phyloP scores from a whole-genome alignment of 148 eudicot species.

The Amaranthus palmeri region DNA sequence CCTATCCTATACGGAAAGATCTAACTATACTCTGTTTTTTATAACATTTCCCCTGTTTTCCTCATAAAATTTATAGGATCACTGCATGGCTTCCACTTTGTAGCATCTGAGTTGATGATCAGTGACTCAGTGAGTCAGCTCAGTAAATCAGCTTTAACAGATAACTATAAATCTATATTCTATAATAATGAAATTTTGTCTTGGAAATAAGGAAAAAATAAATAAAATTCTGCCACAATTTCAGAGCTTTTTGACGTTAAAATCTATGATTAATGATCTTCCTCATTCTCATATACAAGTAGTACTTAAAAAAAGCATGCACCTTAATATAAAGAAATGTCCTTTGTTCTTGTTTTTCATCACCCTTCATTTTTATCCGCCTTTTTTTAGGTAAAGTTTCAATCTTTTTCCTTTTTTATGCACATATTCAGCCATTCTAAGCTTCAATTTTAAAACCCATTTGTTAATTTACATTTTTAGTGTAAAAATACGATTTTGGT shows the following conservation, averaged over 20 bases:
- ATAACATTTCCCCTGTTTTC: neutral
- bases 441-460: slow-evolving; percentile 11
- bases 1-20: too few relatives aligned
- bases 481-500: too few relatives aligned
- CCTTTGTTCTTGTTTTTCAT: neutral
- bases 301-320: slow-evolving; percentile 24
- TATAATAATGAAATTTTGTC: neutral
- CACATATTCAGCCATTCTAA: neutral
- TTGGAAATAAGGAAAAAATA: slow-evolving; percentile 5
- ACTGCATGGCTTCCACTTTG: slow-evolving; percentile 7
- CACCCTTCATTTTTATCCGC: neutral
- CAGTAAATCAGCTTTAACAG: slow-evolving; percentile 11
- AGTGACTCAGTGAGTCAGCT: slow-evolving; percentile 11
- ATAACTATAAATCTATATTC: neutral
- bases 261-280: neutral
- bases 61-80: neutral
- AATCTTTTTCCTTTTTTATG: neutral
- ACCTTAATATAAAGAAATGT: neutral
- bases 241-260: slow-evolving; percentile 15
- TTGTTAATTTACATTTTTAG: too few relatives aligned
- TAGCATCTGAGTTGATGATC: neutral
- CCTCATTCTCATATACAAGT: too few relatives aligned
- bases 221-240: neutral
- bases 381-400: slow-evolving; percentile 4
- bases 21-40: neutral